Evolutionary conservation across 179 eudicot species (phyloP).

Genomic region (Heliamphora pulchella): DNA sequence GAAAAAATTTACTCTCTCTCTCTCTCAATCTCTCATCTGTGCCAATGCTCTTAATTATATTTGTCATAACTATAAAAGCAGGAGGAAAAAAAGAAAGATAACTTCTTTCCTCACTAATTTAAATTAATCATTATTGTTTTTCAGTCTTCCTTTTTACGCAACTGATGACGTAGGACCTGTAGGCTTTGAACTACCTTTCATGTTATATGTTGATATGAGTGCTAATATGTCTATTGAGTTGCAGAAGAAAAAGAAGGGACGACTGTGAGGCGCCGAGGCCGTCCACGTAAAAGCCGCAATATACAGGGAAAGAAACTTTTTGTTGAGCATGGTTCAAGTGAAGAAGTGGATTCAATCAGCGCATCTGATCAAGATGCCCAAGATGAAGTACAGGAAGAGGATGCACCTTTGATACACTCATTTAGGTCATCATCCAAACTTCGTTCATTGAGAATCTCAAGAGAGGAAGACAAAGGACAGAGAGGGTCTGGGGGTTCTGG

Average conservation of each 20-base stretch:
- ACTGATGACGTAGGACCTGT: background rate
- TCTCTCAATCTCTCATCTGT: too few relatives aligned
- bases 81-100: too few relatives aligned
- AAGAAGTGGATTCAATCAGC: conserved; percentile 73
- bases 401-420: conserved; percentile 65
- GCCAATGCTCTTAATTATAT: too few relatives aligned
- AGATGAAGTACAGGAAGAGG: conserved; percentile 69
- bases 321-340: conserved; percentile 78
- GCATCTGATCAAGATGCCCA: conserved; percentile 69
- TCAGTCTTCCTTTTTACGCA: background rate
- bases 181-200: background rate
- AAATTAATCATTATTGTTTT: background rate
- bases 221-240: conserved; percentile 21
- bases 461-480: conserved; percentile 33
- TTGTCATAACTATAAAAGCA: too few relatives aligned
- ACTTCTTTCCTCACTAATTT: background rate
- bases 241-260: conserved; percentile 66
- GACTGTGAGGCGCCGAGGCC: conserved; percentile 70
- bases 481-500: conserved; percentile 29
- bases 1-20: too few relatives aligned
- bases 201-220: background rate
- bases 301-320: conserved; percentile 79
- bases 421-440: conserved; percentile 67
- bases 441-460: conserved; percentile 49
- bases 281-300: conserved; percentile 53